Percentiles rank a stretch among this genome's conserved stretches.
Evolutionary conservation across 2,329 filamentous ascomycete genomes (phyloP).

Genomic region (Onygenales sp.): DNA sequence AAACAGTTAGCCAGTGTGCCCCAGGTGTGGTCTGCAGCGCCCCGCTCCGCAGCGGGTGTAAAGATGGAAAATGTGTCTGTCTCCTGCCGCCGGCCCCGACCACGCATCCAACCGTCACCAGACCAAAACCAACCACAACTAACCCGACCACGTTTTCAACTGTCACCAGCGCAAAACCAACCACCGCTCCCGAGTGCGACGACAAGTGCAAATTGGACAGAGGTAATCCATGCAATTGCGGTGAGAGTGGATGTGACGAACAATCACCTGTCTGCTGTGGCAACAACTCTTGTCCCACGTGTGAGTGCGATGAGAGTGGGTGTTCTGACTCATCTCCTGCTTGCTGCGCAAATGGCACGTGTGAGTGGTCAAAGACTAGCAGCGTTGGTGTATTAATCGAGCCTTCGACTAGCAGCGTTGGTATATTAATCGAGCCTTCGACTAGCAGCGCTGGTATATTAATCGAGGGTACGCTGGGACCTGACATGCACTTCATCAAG

Average conservation of each 20-base stretch:
- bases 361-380: slow-evolving; percentile 2
- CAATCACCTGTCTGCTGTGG: slow-evolving; percentile 3
- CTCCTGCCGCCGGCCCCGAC: neutral
- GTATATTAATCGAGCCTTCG: too few relatives aligned
- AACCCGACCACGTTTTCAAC: neutral
- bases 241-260: slow-evolving; percentile 1
- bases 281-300: slow-evolving; percentile 3
- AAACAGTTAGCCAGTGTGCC: slow-evolving; percentile 2
- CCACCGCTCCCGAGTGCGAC: too few relatives aligned
- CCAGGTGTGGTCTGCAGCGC: slow-evolving; percentile 3
- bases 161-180: neutral
- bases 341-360: slow-evolving; percentile 3
- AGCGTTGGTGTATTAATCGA: too few relatives aligned
- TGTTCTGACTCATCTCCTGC: slow-evolving; percentile 1
- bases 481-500: too few relatives aligned
- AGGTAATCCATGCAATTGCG: neutral
- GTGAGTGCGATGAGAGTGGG: neutral
- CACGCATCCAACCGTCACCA: neutral
- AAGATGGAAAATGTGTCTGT: slow-evolving; percentile 3
- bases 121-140: neutral
- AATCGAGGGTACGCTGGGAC: too few relatives aligned
- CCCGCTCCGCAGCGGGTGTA: neutral
- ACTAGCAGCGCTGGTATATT: too few relatives aligned
- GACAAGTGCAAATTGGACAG: too few relatives aligned
- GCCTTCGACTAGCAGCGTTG: too few relatives aligned